Conservation (phyloP, 2,329 filamentous ascomycete genomes). For the Cladosporium oxysporum region DNA sequence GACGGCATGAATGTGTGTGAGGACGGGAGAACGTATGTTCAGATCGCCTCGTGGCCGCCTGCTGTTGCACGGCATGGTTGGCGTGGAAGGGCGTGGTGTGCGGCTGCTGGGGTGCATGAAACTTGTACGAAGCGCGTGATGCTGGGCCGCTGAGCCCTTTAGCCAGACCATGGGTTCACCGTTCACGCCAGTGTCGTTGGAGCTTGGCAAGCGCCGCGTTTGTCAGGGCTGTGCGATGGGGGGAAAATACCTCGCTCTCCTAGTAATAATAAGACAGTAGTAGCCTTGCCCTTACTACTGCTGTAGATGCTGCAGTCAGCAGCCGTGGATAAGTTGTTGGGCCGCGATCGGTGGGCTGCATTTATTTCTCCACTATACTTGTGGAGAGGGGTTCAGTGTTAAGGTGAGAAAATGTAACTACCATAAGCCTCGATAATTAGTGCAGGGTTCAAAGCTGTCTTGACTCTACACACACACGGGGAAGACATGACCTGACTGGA, state of each 20-base stretch:
- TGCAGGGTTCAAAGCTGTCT: background rate
- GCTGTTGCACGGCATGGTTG: background rate
- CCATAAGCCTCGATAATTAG: background rate
- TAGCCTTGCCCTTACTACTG: background rate
- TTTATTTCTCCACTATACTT: background rate
- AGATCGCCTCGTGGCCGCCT: constrained; percentile 14
- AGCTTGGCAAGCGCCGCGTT: constrained; percentile 5
- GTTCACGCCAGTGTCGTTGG: background rate
- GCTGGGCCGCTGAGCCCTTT: background rate
- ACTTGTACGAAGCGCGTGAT: background rate
- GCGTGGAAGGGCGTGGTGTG: background rate
- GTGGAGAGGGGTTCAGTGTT: background rate
- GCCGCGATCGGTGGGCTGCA: background rate
- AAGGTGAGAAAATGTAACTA: background rate
- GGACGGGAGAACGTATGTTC: constrained; percentile 1
- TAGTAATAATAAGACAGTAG: background rate
- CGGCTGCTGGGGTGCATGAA: constrained; percentile 10
- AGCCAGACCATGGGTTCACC: background rate
- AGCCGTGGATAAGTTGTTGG: background rate
- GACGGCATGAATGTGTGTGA: constrained; percentile 14
- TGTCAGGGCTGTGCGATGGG: background rate
- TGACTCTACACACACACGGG: background rate
- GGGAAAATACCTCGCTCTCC: background rate
- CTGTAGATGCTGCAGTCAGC: constrained; percentile 1
- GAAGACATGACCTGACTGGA: background rate